Evolutionary conservation across 2,329 filamentous ascomycete species (phyloP), one percentile per base, ranked within the genome.

Genomic region (Fusarium coffeatum): DNA sequence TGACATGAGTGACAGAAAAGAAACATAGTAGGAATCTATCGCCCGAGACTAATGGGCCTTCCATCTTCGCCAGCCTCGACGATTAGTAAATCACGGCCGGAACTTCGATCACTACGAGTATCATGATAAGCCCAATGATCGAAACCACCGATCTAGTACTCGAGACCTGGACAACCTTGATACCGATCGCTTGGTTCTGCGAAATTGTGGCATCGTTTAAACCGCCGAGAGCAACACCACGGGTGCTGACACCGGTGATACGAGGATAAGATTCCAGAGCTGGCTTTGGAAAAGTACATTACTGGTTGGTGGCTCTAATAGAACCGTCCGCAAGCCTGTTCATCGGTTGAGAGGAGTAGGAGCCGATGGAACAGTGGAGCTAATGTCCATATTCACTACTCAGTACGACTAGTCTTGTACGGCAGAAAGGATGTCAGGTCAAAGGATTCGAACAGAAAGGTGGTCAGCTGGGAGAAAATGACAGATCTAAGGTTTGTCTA

Each of bases 111-210:
- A 80, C 80, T 10, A 2, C 71, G 72, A 25, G 82, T 57, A 2
- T 79, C 76, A 15, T 80, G 45, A 61, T 82, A 82, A 16, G 76
- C 74, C 13, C 80, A 75, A 25, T 74, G 77, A 0, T 81, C 81
- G 45, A 72, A 67, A 13, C 68, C 72, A 2, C 63, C 1, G 43
- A 50, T 0, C 78, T 76, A 8, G 79, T 64, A 3, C 37, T 58
- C 11, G 81, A 60, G 1, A 53, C 69, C 28, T 81, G 76, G 0
- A 77, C 77, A 3, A 69, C 59, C 3, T 43, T 45, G 4, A 81
- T 28, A 15, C 30, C 10, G 10, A 78, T 57, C 7, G 72, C 71
- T 43, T 71, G 68, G 57, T 77, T 77, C 40, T 70, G 61, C 1
- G 68, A 30, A 1, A 53, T 68, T 0, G 60, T 5, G 5, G 67